phyloP scores from a whole-genome alignment of 108 stramenopile genomes.

The Mayamaea pseudoterrestris region DNA sequence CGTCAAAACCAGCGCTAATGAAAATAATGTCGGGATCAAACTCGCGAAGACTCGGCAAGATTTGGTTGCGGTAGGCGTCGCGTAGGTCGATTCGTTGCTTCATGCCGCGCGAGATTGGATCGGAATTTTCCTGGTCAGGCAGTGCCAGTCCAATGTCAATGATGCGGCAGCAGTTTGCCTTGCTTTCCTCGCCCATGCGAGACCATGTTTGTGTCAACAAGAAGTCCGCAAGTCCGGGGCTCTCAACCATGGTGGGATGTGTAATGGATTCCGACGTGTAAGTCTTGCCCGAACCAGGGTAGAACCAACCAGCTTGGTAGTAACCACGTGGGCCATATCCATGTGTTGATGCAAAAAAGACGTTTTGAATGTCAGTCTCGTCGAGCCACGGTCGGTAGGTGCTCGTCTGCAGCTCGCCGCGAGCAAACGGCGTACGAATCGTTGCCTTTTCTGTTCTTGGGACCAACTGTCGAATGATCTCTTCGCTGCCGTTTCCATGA shows the following conservation, averaged over 20 bases:
- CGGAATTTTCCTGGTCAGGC: conserved; percentile 48
- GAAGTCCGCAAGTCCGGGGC: conserved; percentile 63
- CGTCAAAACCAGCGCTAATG: conserved; percentile 99
- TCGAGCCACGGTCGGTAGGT: conserved; percentile 87
- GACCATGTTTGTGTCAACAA: conserved; percentile 76
- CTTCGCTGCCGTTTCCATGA: conserved; percentile 95
- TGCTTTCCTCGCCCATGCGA: conserved; percentile 70
- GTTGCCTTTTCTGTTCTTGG: conserved; percentile 61
- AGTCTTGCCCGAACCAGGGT: conserved; percentile 79
- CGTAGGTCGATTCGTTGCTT: conserved; percentile 69
- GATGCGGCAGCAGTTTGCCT: conserved; percentile 71
- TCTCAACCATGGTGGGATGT: conserved; percentile 51
- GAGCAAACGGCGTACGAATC: conserved; percentile 71
- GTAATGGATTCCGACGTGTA: conserved; percentile 38
- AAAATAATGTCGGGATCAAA: conserved; percentile 96
- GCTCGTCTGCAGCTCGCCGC: conserved; percentile 43
- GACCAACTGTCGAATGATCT: conserved; percentile 80
- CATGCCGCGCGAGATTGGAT: conserved; percentile 51
- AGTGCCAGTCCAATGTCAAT: conserved; percentile 74
- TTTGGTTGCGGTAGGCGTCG: conserved; percentile 78
- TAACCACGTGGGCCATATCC: conserved; percentile 82
- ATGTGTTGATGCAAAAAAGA: conserved; percentile 87
- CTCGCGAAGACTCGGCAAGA: conserved; percentile 64
- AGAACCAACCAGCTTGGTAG: conserved; percentile 79
- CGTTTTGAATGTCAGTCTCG: conserved; percentile 80